Base-by-base conservation (phyloP, 441 rosid species). In the Jatropha multifida region DNA sequence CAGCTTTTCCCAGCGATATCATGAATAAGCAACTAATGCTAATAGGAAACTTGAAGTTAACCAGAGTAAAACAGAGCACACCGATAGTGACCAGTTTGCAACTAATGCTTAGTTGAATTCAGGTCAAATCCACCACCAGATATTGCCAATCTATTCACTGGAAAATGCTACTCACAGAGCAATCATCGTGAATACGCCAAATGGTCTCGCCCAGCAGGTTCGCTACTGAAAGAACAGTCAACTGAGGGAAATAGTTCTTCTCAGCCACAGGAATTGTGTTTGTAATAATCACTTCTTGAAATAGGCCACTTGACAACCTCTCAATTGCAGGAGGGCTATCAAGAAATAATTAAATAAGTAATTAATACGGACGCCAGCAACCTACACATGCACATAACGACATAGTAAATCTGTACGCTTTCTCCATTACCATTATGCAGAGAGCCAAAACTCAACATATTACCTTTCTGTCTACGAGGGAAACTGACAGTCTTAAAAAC, bases 111-210 rank as follows among this genome's bases (percentile, higher is more conserved):
- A 14, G 56, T 49, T 7, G 58, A 48, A 17, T 68, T 14, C 0
- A 32, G 49, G n/a, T 32, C 13, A 18, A 62, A 7, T 0, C 14
- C 12, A 4, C 46, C 32, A 49, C 18, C 8, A 15, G 10, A 20
- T 61, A 26, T 38, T 65, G 41, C 65, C 11, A 18, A 2, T 56
- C 61, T 51, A 76, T 52, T 61, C 65, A 61, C 42, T 61, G 78
- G 10, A 69, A 76, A 51, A 76, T 76, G 78, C 78, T 76, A 82
- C 92, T 85, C 71, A 89, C 89, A 5, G 94, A 84, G 83, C 88
- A 90, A 78, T 93, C 96, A 81, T 91, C 96, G 56, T 93, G 93
- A 78, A 91, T 94, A 65, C 92, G 97, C 97, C 97, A 93, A 71
- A 93, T 90, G 72, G 96, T 93, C 80, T 90, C 94, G n/a, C 92